Percentiles rank a stretch among this genome's conserved stretches.
These are phyloP conservation scores for Anacardium occidentale DNA, from an alignment of 345 rosid genomes.

Conservation along the genomic window DNA sequence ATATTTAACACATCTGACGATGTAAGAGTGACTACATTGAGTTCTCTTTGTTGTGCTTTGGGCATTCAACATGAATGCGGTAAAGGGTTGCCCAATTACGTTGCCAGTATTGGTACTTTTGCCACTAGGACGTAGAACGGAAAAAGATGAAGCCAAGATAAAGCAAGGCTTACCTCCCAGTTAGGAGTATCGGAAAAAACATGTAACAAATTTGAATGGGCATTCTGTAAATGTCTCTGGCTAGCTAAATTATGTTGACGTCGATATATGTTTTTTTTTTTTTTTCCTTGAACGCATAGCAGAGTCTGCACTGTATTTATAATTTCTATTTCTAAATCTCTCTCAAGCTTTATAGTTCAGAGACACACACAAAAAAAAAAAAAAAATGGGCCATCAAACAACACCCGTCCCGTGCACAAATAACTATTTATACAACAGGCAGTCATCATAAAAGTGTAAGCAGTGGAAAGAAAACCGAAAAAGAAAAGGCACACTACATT, in stretches of 20 bases:
- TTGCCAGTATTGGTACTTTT: slow-evolving; percentile 1
- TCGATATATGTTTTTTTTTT: too few relatives aligned
- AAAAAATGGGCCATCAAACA: not conserved
- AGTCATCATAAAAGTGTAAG: not conserved
- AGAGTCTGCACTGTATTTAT: not conserved
- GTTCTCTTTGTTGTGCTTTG: not conserved
- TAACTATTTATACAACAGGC: not conserved
- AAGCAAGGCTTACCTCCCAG: too few relatives aligned
- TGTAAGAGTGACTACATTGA: not conserved
- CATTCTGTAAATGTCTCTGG: slow-evolving; percentile 16
- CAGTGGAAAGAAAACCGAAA: not conserved
- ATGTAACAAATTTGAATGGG: not conserved
- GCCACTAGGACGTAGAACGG: not conserved
- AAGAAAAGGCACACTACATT: not conserved
- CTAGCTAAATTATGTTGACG: not conserved
- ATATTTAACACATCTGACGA: not conserved
- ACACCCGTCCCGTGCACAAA: not conserved
- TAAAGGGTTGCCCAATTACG: too few relatives aligned
- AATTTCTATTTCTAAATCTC: too few relatives aligned
- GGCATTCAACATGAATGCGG: not conserved
- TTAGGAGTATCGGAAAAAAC: slow-evolving; percentile 6
- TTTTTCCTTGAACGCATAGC: too few relatives aligned
- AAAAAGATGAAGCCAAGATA: not conserved
- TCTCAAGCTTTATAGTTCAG: too few relatives aligned
- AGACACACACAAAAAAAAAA: too few relatives aligned